A percentile compares a stretch with the other conserved stretches of the same genome.
Conservation (phyloP, 768 basidiomycete genomes). For the Boletales sp. region DNA sequence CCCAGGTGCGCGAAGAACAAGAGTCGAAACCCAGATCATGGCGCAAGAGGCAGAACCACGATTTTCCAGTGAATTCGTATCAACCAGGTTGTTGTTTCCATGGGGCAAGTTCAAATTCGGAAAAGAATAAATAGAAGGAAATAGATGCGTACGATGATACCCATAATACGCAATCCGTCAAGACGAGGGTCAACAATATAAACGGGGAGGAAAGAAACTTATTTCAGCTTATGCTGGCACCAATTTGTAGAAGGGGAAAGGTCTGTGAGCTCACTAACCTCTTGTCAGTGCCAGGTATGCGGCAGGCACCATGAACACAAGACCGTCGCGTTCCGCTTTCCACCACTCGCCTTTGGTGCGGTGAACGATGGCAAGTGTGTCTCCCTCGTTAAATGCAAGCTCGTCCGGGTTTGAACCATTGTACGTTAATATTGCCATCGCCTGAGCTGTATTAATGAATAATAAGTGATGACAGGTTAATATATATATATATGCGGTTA, state of each 20-base stretch:
- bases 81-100: slow-evolving; percentile 1
- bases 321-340: slow-evolving; percentile 87
- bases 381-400: slow-evolving; percentile 81
- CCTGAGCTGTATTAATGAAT: slow-evolving; percentile 44
- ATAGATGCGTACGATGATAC: slow-evolving; percentile 1
- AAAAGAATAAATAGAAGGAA: slow-evolving; percentile 1
- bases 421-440: slow-evolving; percentile 81
- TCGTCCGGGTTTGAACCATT: slow-evolving; percentile 69
- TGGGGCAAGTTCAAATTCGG: slow-evolving; percentile 1
- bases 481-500: background rate
- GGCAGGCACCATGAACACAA: slow-evolving; percentile 88
- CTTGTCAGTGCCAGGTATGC: slow-evolving; percentile 80
- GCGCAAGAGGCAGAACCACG: background rate
- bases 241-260: slow-evolving; percentile 42
- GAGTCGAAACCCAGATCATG: slow-evolving; percentile 7
- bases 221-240: slow-evolving; percentile 76
- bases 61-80: slow-evolving; percentile 12
- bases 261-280: slow-evolving; percentile 71
- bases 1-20: background rate
- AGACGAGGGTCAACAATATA: slow-evolving; percentile 29
- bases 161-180: slow-evolving; percentile 11
- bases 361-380: slow-evolving; percentile 76
- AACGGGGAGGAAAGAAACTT: slow-evolving; percentile 40
- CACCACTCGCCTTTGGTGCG: slow-evolving; percentile 87
- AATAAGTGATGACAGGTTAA: background rate